Evolutionary conservation across 2,329 filamentous ascomycete genomes (phyloP), one percentile per base, ranked within the genome.

Genomic region (Anthostomella pinea): DNA sequence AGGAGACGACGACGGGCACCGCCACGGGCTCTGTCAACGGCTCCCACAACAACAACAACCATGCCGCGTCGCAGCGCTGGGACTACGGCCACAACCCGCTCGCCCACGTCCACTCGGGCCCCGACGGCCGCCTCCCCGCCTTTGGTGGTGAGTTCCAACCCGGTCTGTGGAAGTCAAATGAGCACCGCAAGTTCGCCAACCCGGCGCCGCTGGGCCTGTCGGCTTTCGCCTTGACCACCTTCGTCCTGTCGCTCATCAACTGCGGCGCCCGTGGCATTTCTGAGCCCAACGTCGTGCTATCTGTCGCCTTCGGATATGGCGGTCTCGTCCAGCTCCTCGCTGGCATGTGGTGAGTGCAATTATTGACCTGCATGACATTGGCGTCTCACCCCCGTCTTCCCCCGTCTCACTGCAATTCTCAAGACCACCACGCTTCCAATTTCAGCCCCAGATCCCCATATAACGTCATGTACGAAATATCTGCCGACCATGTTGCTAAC

Each of bases 191-290:
- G 68, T 79, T 90, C 62, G 86, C 76, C 68, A 90, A 90, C 66
- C 86, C 86, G 4, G 85, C 83, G 35, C 86, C 85, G 19, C 73
- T 90, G 24, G 86, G 87, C 46, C 77, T 91, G 31, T 77, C 71
- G 44, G 86, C 83, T 59, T 91, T 91, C 69, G 87, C 86, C 46
- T 70, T 91, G 57, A 91, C 86, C 35, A 91, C 86, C 9, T 91
- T 91, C 60, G 78, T 91, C 23, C 75, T 91, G 31, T 86, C 83
- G 19, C 69, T 75, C 52, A 72, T 91, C 66, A 91, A 91, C 68
- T 71, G 87, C 63, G 70, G 77, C 35, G 68, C 81, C 3, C 75
- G 80, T 9, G 73, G 70, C 39, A 68, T 89, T 37, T 63, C 63
- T 2, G 60, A 58, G 3, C 81, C 84, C 30, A 84, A 80, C 57